Evolutionary conservation across 495 filamentous ascomycete species (phyloP).

Genomic region (Hypoxylon perforatum): DNA sequence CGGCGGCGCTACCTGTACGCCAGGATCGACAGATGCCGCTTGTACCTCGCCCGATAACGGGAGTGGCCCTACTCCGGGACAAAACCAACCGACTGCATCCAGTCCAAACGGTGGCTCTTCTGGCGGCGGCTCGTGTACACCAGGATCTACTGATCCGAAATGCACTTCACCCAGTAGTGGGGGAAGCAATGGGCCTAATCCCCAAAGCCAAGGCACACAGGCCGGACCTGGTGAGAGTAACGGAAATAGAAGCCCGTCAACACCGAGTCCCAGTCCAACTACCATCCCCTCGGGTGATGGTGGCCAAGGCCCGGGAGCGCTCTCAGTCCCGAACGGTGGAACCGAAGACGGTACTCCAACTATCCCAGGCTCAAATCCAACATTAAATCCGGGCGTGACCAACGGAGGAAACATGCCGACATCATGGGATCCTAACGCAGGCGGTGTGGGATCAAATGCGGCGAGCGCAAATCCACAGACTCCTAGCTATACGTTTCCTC

Average conservation of each 20-base stretch:
- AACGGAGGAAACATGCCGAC: slow-evolving; percentile 14
- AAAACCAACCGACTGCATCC: slow-evolving; percentile 22
- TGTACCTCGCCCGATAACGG: slow-evolving; percentile 31
- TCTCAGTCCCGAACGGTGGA: background rate
- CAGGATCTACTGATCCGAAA: slow-evolving; percentile 32
- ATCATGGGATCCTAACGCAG: slow-evolving; percentile 17
- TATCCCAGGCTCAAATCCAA: slow-evolving; percentile 8
- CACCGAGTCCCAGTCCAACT: no score
- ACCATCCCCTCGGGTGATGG: slow-evolving; percentile 10
- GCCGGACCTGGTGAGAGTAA: no score
- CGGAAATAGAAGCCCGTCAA: no score
- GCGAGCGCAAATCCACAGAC: slow-evolving; percentile 21
- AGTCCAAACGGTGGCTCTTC: slow-evolving; percentile 6
- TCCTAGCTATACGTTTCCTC: slow-evolving; percentile 32
- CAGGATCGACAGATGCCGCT: slow-evolving; percentile 29
- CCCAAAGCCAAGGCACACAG: slow-evolving; percentile 11
- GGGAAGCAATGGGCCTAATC: slow-evolving; percentile 8
- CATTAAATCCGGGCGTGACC: slow-evolving; percentile 4
- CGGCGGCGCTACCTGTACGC: slow-evolving; percentile 10
- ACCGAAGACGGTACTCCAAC: slow-evolving; percentile 7
- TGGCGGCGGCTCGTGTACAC: slow-evolving; percentile 11
- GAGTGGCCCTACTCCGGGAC: slow-evolving; percentile 11
- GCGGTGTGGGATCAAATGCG: slow-evolving; percentile 8
- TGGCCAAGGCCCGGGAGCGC: slow-evolving; percentile 10
- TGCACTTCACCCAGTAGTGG: slow-evolving; percentile 17